Evolutionary conservation across 306 rosid species (phyloP).

Genomic region (Sesbania bispinosa): DNA sequence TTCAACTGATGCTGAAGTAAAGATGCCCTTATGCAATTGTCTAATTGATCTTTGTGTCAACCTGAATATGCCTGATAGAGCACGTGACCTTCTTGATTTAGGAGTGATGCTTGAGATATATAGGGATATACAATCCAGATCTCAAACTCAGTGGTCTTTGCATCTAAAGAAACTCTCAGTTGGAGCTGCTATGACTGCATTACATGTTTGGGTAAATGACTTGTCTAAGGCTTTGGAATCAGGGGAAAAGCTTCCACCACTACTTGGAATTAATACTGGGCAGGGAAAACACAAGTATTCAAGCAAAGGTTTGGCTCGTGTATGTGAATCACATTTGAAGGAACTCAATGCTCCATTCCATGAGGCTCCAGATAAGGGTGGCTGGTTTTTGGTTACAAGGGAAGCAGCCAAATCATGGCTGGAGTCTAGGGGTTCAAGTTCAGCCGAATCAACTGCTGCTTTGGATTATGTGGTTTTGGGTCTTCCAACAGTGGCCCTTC

Average conservation of each 20-base stretch:
- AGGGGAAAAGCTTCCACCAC: conserved; percentile 75
- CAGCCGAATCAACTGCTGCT: conserved; percentile 38
- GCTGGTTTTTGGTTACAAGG: conserved; percentile 78
- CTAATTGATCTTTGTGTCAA: conserved; percentile 80
- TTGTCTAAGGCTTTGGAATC: conserved; percentile 54
- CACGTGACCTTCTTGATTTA: conserved; percentile 58
- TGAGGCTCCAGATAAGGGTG: conserved; percentile 70
- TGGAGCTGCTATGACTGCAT: conserved; percentile 81
- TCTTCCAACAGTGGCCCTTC: conserved; percentile 14
- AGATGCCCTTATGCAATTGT: conserved; percentile 81
- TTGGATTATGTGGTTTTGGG: neutral
- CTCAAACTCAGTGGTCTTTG: conserved; percentile 77
- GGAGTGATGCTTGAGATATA: conserved; percentile 60
- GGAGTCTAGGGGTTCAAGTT: conserved; percentile 53
- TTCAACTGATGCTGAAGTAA: conserved; percentile 48
- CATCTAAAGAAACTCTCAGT: conserved; percentile 79
- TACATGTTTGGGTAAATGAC: conserved; percentile 83
- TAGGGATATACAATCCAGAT: conserved; percentile 58
- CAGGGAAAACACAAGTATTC: conserved; percentile 80
- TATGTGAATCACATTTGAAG: conserved; percentile 72
- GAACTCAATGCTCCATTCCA: conserved; percentile 73
- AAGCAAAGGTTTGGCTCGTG: conserved; percentile 58
- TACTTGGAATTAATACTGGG: conserved; percentile 87
- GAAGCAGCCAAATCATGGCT: conserved; percentile 82
- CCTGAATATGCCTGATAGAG: conserved; percentile 58